Base-by-base conservation (phyloP, 768 basidiomycete species). In the Mycena venus region DNA sequence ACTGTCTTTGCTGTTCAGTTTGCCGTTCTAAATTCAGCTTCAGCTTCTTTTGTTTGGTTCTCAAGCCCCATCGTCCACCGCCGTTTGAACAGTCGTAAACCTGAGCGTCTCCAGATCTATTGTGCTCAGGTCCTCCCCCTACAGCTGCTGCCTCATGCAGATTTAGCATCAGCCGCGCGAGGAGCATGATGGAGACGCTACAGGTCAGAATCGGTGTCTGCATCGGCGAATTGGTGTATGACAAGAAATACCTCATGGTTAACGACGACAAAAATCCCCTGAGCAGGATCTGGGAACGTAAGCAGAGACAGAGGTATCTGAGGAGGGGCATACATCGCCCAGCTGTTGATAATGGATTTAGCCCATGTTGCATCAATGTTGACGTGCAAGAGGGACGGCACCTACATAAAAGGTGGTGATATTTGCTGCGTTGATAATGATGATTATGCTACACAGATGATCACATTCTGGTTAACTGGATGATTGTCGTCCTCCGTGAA, bases 111-210 rank as follows among this genome's bases (percentile, higher is more conserved):
- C 42, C 42, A 68, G 21, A 29, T 68, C 55, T 34, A 59, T 58
- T 4, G 56, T 59, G 42, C 32, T 34, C 17, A 40, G 67, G 25
- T 56, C 56, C 31, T 59, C 67, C 38, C 21, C 67, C 67, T 27
- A 44, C 67, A 68, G 38, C 56, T 44, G 55, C 67, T n/a, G 38
- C 65, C 51, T 56, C 51, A 36, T 66, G 65, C 23, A 66, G 65
- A 40, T 66, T 66, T 51, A 66, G 65, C 65, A 66, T 64, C 44
- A 64, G 31, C 47, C 63, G 44, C 21, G 42, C 25, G 21, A 64
- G 42, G 14, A 64, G 63, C 31, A 21, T 55, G 4, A 55, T 38
- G n/a, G 65, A 66, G 34, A 66, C 51, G 65, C 65, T 66, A 32
- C 64, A 34, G 65, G 47, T 15, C 25, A 25, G 23, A 66, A 51